Conservation (phyloP, 306 rosid genomes). For the Trichosanthes truncata region DNA sequence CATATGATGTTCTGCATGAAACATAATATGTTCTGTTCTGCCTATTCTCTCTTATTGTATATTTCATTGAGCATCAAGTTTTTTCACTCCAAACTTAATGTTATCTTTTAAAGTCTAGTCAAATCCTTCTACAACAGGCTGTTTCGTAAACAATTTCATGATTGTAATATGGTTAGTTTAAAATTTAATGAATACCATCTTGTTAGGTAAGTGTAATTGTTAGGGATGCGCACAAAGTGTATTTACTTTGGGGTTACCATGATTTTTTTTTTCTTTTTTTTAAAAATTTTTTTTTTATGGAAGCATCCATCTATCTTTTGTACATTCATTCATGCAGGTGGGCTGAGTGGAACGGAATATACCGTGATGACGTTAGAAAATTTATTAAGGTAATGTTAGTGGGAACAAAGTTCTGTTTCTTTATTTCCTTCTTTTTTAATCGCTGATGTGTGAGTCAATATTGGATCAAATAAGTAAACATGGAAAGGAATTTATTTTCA, state of each 20-base stretch:
- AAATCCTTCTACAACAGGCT: neutral
- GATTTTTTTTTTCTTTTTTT: neutral
- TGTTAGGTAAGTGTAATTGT: neutral
- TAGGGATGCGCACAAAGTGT: neutral
- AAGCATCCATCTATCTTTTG: neutral
- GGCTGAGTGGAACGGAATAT: conserved; percentile 98
- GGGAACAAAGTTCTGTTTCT: neutral
- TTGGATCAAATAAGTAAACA: neutral
- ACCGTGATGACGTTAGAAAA: conserved; percentile 83
- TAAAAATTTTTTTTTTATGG: neutral
- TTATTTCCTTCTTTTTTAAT: neutral
- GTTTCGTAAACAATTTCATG: neutral
- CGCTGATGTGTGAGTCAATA: neutral
- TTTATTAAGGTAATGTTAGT: conserved; percentile 66
- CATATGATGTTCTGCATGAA: neutral
- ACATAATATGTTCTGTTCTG: neutral
- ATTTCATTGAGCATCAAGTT: neutral
- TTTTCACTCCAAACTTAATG: neutral
- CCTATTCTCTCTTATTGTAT: neutral
- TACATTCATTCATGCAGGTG: conserved; percentile 50
- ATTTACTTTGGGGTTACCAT: neutral
- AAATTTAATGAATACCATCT: neutral
- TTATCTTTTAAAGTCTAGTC: neutral
- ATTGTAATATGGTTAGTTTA: neutral
- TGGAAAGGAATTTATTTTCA: neutral